phyloP scores from a whole-genome alignment of 2,329 filamentous ascomycete genomes.

The Aspergillus uvarum region DNA sequence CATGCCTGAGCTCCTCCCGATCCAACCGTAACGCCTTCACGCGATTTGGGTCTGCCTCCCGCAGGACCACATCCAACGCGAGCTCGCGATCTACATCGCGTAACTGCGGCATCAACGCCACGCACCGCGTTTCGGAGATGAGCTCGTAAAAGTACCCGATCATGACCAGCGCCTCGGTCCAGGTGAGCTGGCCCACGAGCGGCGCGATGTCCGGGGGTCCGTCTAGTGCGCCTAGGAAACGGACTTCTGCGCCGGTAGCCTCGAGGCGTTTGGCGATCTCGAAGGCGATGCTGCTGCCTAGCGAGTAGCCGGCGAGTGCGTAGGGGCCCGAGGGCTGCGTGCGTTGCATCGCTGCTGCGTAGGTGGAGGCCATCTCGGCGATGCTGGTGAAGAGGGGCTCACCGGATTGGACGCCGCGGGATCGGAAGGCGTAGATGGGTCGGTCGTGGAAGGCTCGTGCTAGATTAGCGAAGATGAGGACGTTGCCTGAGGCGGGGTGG shows the following conservation, averaged over 20 bases:
- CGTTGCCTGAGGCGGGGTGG: constrained; percentile 38
- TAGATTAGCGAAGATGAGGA: constrained; percentile 37
- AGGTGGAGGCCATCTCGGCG: constrained; percentile 40
- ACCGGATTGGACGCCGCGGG: constrained; percentile 30
- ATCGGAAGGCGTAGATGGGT: constrained; percentile 50
- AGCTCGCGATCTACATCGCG: background rate
- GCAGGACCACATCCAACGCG: background rate
- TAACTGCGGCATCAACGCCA: background rate
- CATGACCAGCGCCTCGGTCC: background rate
- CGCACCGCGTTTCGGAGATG: background rate
- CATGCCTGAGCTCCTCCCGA: background rate
- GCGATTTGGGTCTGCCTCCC: background rate
- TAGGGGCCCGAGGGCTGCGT: constrained; percentile 51
- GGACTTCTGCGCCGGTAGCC: constrained; percentile 34
- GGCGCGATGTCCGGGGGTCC: constrained; percentile 9
- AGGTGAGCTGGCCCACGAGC: constrained; percentile 2
- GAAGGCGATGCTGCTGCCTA: constrained; percentile 50
- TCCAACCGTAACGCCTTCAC: background rate
- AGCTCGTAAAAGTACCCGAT: constrained; percentile 2
- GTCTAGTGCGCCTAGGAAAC: constrained; percentile 28
- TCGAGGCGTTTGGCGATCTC: constrained; percentile 50
- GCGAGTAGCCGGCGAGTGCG: constrained; percentile 51
- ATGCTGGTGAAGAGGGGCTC: constrained; percentile 39
- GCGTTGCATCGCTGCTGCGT: constrained; percentile 38
- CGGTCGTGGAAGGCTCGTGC: constrained; percentile 29